Percentiles rank a stretch among this genome's conserved stretches.
phyloP scores from a whole-genome alignment of 2,329 filamentous ascomycete genomes.

The Phialophora expanda region DNA sequence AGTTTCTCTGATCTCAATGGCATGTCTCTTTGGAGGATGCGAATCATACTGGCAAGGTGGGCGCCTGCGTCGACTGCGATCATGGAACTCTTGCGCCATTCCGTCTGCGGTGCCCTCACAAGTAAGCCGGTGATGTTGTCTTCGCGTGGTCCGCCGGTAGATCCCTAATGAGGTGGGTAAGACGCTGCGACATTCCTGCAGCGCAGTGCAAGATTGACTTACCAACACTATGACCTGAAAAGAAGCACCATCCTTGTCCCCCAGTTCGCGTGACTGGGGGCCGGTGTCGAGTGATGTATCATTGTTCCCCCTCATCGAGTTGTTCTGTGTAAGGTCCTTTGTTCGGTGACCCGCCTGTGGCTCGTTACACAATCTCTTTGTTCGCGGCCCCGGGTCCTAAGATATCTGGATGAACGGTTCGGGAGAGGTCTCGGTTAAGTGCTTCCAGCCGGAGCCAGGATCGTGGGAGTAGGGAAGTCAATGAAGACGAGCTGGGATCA shows the following conservation, averaged over 20 bases:
- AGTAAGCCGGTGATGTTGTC: slow-evolving; percentile 88
- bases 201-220: slow-evolving; percentile 23
- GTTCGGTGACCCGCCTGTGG: slow-evolving; percentile 14
- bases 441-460: slow-evolving; percentile 13
- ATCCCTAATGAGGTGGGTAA: slow-evolving; percentile 63
- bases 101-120: slow-evolving; percentile 76
- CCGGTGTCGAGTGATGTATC: slow-evolving; percentile 27
- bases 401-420: not conserved
- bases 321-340: slow-evolving; percentile 6
- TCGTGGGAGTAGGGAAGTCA: not conserved
- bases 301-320: slow-evolving; percentile 30
- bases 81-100: slow-evolving; percentile 81
- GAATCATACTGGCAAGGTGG: slow-evolving; percentile 82
- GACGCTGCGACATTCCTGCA: slow-evolving; percentile 17
- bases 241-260: slow-evolving; percentile 50
- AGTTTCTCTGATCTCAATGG: slow-evolving; percentile 40
- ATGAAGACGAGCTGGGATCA: not conserved
- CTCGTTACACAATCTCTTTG: slow-evolving; percentile 29
- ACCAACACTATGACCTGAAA: slow-evolving; percentile 78
- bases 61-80: slow-evolving; percentile 94
- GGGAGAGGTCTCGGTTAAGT: slow-evolving; percentile 25
- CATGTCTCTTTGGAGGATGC: slow-evolving; percentile 70
- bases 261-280: slow-evolving; percentile 35
- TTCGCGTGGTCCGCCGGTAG: slow-evolving; percentile 87
- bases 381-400: not conserved